Evolutionary conservation across 2,329 filamentous ascomycete genomes (phyloP), one percentile per base, ranked within the genome.

Genomic region (Aureobasidium sp.): DNA sequence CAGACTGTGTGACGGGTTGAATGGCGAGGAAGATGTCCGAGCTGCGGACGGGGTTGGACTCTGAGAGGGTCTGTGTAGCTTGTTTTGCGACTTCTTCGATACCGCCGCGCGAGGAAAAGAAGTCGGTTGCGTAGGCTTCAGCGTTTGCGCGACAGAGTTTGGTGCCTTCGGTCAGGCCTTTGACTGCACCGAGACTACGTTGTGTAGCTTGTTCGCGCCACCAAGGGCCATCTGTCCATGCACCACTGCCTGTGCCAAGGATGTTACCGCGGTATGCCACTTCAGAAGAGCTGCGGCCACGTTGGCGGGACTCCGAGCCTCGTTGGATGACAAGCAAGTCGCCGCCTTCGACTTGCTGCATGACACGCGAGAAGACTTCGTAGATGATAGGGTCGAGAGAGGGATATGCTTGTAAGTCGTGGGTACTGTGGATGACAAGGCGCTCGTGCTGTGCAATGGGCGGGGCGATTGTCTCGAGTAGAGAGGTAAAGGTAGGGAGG

Each of bases 341-440:
- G 61, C 94, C 94, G 66, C 94, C 94, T 77, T 99, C 94, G 50
- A 99, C 94, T 77, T 99, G 94, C n/a, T 92, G 85, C 94, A 99
- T 99, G 70, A 99, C 92, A 59, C 92, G 87, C 61, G 89, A 89
- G 78, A 99, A 99, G 66, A 94, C 92, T 63, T 84, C 84, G 76
- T 97, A 91, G 69, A 97, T 90, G 61, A 97, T 83, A 20, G 93
- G 92, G 73, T 97, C 93, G 68, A 99, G 85, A 20, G 91, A 93
- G 2, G 94, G 94, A 74, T 99, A 99, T 68, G 91, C 91, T 68
- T 92, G 87, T 47, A 99, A 84, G 74, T 97, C 94, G 79, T 99
- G 94, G 9, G 93, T 96, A 66, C 94, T 95, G 78, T 99, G 94
- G 70, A 99, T 97, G 70, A 95, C 89, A 8, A 99, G 88, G 55